Percentiles rank a stretch among this genome's conserved stretches.
phyloP scores from a whole-genome alignment of 192 early-diverging fungal species.

The Ambispora gerdemannii region DNA sequence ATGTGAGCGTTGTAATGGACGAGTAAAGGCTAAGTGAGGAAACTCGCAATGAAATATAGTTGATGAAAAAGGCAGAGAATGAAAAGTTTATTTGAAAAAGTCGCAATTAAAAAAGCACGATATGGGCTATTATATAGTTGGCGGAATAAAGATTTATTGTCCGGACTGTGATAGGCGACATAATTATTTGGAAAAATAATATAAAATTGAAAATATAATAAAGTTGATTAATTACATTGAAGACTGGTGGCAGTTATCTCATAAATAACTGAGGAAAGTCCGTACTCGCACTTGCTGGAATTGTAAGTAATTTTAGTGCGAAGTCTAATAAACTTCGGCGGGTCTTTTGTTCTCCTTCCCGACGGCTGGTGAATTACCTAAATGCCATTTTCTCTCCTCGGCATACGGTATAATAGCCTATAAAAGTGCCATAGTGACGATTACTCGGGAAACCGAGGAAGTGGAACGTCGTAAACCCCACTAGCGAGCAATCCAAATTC shows the following conservation, averaged over 20 bases:
- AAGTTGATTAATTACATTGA: no score
- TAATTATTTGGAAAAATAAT: no score
- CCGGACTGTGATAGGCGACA: no score
- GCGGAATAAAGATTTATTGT: no score
- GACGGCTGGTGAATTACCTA: constrained; percentile 17
- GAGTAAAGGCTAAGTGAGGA: no score
- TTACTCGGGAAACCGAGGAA: constrained; percentile 27
- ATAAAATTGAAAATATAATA: no score
- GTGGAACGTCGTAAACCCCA: constrained; percentile 24
- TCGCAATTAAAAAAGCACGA: no score
- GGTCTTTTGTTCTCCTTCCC: constrained; percentile 15
- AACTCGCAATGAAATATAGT: no score
- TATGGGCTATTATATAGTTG: no score
- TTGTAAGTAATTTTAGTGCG: constrained; percentile 18
- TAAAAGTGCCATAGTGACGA: constrained; percentile 29
- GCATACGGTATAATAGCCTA: constrained; percentile 11
- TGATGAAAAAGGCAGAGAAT: no score
- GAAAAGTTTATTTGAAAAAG: no score
- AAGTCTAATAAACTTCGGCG: constrained; percentile 20
- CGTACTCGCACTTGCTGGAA: constrained; percentile 24
- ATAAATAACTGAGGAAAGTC: constrained; percentile 23
- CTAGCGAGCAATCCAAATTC: constrained; percentile 29
- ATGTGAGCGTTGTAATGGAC: no score
- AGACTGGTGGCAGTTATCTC: constrained; percentile 11
- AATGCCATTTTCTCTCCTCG: neutral